Base-by-base conservation (phyloP, 495 filamentous ascomycete genomes). In the Symbiotaphrina buchneri region DNA sequence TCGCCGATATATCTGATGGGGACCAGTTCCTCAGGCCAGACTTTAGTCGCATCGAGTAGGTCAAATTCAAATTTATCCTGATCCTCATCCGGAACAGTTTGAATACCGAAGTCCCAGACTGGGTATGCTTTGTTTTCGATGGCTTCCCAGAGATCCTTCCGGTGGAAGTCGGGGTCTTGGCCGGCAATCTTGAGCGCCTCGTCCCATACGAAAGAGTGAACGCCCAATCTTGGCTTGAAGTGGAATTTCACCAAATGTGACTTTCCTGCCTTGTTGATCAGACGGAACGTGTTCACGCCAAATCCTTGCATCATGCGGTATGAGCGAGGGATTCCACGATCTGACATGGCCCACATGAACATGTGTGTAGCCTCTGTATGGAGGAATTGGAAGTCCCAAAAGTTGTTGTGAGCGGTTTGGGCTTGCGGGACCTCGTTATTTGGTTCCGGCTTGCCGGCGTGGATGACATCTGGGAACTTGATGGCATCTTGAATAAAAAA, bases 291-390 rank as follows among this genome's bases (percentile, higher is more conserved):
- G 45, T 90, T 83, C 34, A 90, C 81, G 26, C 82, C 80, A 37
- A 87, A 90, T 0, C 82, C 82, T 44, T 90, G 74, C 75, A 90
- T 85, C 77, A 85, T 87, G 16, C 71, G 71, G 42, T 58, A 80
- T 2, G 74, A 82, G 3, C 79, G 65, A 13, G 82, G 82, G 32
- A 85, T 85, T 19, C 58, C 67, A 8, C 77, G 65, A 44, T 90
- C 81, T 25, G 63, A 72, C 73, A 78, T 74, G 30, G 71, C 56
- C 78, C 78, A 84, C 51, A 75, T 65, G 36, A 71, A 78, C 76
- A 83, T 85, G 44, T 90, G 78, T 0, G 78, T 83, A 1, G 76
- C 58, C 48, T 90, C 81, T 1, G 65, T 43, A 42, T 80, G 71
- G 36, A 75, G 50, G 38, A 46, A 68, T 25, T 44, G 39, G 38